phyloP scores from a whole-genome alignment of 2,329 filamentous ascomycete genomes.

The Colletotrichum godetiae region DNA sequence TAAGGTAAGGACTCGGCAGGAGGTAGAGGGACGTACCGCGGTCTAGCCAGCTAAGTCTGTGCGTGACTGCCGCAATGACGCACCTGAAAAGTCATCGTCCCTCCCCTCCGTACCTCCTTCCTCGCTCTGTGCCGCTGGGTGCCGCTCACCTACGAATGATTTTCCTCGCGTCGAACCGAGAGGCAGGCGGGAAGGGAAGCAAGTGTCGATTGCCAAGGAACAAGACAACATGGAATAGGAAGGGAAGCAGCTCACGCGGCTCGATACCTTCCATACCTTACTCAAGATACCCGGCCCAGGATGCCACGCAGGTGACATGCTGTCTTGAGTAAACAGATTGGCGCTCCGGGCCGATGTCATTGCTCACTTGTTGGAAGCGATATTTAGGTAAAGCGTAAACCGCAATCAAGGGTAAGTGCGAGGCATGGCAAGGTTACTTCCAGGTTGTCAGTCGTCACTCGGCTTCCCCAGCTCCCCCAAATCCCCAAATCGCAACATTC shows the following conservation, averaged over 20 bases:
- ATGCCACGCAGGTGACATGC: no score
- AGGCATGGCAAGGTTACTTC: background rate
- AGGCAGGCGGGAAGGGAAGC: background rate
- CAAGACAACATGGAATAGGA: background rate
- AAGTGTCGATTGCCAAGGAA: background rate
- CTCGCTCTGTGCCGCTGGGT: no score
- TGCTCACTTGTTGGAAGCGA: background rate
- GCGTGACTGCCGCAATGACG: background rate
- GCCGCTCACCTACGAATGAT: background rate
- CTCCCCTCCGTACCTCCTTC: background rate
- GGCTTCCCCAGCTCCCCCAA: background rate
- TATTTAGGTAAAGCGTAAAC: background rate
- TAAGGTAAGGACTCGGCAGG: no score
- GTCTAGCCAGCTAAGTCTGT: background rate
- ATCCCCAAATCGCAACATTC: slow-evolving; percentile 1
- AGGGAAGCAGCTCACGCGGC: background rate
- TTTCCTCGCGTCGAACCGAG: background rate
- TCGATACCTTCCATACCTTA: background rate
- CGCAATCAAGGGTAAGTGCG: no score
- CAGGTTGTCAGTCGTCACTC: slow-evolving; percentile 2
- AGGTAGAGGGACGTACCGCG: background rate
- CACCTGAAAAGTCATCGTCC: background rate
- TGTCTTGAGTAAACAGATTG: background rate
- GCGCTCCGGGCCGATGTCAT: background rate
- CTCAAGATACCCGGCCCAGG: no score